Base-by-base conservation (phyloP, 305 asterid genomes). In the Fraxinus latifolia region DNA sequence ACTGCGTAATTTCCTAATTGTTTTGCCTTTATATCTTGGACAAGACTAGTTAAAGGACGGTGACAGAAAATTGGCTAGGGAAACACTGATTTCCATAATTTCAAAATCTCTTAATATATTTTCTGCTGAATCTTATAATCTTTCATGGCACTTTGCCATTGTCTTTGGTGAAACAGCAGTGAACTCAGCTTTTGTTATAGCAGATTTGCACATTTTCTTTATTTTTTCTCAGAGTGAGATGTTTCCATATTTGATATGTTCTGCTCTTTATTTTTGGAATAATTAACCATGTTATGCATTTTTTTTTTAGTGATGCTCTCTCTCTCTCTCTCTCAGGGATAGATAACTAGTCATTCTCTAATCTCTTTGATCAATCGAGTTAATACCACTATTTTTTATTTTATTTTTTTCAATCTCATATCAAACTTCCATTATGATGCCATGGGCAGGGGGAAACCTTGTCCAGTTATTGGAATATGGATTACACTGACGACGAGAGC, bases 401-500 rank as follows among this genome's bases (percentile, higher is more conserved):
- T 65, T 8, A 1, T 65, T 25, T 68, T 29, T 25, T 12, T 25
- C 17, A 1, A 60, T 19, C 25, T 62, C 29, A 53, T 77, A 34
- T 77, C 58, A 80, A 74, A 79, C 67, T 82, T 58, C 67, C 77
- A 79, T 55, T 77, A 50, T 82, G 79, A n/a, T 86, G 76, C 77
- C 89, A 96, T 98, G 86, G 86, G 78, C 89, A 96, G 98, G 86
- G 87, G 79, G 97, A 90, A 79, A 83, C 87, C 42, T 79, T 85
- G 74, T 91, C 95, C 82, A 86, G 83, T 77, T 88, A 87, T 84
- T 89, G 91, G 88, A 86, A 87, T 87, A 80, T 87, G 86, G 95
- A 89, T 81, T 89, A 86, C 86, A 84, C 91, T 8, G 89, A 89
- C 76, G 89, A 88, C 84, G 91, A 91, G 53, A 89, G 85, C 87